Evolutionary conservation across 192 early-diverging fungal genomes (phyloP).

Genomic region (Funneliformis geosporum): DNA sequence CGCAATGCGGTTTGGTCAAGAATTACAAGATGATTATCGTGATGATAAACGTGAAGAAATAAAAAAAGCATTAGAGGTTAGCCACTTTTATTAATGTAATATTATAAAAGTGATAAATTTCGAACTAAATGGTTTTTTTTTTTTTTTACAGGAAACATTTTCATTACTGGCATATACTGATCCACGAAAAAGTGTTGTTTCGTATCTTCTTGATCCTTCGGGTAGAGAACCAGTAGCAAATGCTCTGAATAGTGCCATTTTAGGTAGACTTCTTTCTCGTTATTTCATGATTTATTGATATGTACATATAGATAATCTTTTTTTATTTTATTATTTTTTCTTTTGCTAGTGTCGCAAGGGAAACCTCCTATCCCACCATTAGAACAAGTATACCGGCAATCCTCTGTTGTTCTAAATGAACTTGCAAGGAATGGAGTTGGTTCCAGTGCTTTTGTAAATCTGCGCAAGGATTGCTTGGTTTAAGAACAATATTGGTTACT

Average conservation of each 20-base stretch:
- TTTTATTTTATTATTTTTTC: not conserved
- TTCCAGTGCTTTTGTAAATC: slow-evolving; percentile 47
- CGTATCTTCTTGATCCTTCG: slow-evolving; percentile 53
- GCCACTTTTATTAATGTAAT: slow-evolving; percentile 24
- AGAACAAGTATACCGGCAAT: slow-evolving; percentile 52
- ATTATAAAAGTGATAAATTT: slow-evolving; percentile 32
- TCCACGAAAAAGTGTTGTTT: slow-evolving; percentile 49
- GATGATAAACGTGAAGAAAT: slow-evolving; percentile 34
- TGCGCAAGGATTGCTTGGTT: slow-evolving; percentile 43
- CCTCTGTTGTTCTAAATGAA: slow-evolving; percentile 39
- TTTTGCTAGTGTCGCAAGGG: slow-evolving; percentile 51
- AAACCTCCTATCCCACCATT: slow-evolving; percentile 58
- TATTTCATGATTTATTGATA: not conserved
- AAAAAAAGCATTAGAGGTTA: slow-evolving; percentile 30
- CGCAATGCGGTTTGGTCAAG: slow-evolving; percentile 53
- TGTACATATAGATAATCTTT: not conserved
- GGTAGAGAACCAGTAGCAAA: slow-evolving; percentile 62
- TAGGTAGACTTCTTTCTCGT: slow-evolving; percentile 42
- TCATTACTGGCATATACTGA: slow-evolving; percentile 74
- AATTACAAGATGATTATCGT: slow-evolving; percentile 58
- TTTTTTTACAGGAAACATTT: slow-evolving; percentile 58
- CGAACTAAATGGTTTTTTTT: not conserved
- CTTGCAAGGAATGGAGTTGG: slow-evolving; percentile 40
- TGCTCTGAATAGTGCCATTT: slow-evolving; percentile 70
- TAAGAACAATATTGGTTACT: slow-evolving; percentile 12